Evolutionary conservation across 108 stramenopile species (phyloP).

Genomic region (Pseudonitzschia delicatissima): DNA sequence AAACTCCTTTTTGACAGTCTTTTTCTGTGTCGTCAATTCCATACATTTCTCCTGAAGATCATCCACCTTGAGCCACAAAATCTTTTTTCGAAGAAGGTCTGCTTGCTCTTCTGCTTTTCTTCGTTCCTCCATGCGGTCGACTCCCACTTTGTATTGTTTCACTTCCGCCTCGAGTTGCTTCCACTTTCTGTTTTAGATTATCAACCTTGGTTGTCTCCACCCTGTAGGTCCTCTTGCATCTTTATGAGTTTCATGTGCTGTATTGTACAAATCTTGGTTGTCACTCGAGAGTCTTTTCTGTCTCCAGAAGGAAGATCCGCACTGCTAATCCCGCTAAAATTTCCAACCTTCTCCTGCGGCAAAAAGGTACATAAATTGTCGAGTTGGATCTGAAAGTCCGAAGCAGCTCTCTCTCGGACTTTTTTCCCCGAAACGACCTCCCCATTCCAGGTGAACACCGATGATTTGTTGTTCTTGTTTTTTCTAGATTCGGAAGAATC

Average conservation of each 20-base stretch:
- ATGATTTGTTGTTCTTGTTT: conserved; percentile 14
- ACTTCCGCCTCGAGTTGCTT: conserved; percentile 48
- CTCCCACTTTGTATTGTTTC: conserved; percentile 58
- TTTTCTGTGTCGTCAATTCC: conserved; percentile 45
- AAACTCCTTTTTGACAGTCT: conserved; percentile 38
- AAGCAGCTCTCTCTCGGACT: conserved; percentile 58
- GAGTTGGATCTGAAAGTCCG: conserved; percentile 74
- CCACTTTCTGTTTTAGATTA: conserved; percentile 40
- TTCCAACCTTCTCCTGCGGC: conserved; percentile 94
- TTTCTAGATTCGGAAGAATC: too few species aligned
- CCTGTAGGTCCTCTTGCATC: conserved; percentile 50
- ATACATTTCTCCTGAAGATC: conserved; percentile 30
- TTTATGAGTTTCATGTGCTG: conserved; percentile 75
- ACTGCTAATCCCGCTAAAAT: conserved; percentile 81
- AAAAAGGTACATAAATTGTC: conserved; percentile 96
- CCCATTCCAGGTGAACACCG: conserved; percentile 23
- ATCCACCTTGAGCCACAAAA: conserved; percentile 71
- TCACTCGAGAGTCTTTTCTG: conserved; percentile 74
- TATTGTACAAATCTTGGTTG: conserved; percentile 49
- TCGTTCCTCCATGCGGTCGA: conserved; percentile 70
- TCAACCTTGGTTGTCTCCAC: conserved; percentile 45
- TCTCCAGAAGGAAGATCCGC: conserved; percentile 79
- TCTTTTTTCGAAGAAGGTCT: conserved; percentile 58
- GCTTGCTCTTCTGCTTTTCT: conserved; percentile 45
- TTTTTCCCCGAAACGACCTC: conserved; percentile 34